Evolutionary conservation across 2,329 filamentous ascomycete species (phyloP), one percentile per base, ranked within the genome.

Genomic region (Calycina herbarum): DNA sequence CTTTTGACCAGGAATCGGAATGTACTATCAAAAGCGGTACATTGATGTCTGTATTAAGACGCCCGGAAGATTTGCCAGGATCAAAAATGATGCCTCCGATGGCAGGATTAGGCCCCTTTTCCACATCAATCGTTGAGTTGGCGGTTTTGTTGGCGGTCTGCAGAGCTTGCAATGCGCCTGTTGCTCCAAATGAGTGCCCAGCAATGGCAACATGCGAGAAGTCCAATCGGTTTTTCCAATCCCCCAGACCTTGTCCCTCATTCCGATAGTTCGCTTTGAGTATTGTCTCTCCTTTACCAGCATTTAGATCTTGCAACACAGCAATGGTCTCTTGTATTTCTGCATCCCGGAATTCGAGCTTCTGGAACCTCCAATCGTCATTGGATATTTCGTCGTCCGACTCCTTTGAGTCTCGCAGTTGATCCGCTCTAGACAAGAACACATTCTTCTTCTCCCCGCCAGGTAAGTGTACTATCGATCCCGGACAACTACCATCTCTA

Each of bases 151-250:
- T 54, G 10, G 48, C 48, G 24, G 8, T 54, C 20, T 54, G 20
- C 3, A 54, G 24, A 54, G 48, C 48, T 54, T 54, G 48, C 13
- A 54, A 54, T 27, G 48, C 48, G 11, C 48, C 48, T 15, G 48
- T 54, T 27, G 48, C 48, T 7, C 48, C 48, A 27, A 54, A 54
- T 27, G 48, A 54, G 27, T 54, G 48, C 3, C 48, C 48, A 24
- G 48, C 48, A 54, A 54, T 54, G 10, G 48, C 48, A 24, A 54
- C 20, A 54, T 54, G 48, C 11, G 48, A 54, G 48, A 54, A 54
- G 20, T 54, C 48, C 3, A 54, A 54, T 3, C 48, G 48, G 27
- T 29, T 24, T 13, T 27, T 54, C 48, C 48, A 54, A n/a, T 54
- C 20, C 2, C 48, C 8, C 48, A 54, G 13, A 54, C 1, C 11